Evolutionary conservation across 305 asterid genomes (phyloP), one percentile per base, ranked within the genome.

Genomic region (Withania somnifera): DNA sequence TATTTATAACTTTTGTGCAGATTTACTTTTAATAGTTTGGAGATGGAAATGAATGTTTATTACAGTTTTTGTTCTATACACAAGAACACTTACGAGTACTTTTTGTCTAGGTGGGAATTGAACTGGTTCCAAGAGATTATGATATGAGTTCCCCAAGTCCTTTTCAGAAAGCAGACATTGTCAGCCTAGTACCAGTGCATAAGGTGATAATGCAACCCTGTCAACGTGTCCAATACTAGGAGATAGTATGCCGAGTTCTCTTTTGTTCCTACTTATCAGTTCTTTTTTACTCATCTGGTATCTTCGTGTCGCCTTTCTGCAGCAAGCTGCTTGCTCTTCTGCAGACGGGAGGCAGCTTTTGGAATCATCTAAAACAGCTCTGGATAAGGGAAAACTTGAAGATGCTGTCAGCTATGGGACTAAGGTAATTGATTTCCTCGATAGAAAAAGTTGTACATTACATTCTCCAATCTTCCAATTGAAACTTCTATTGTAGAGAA

Each of bases 271-370:
- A 66, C 71, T 66, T 13, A 20, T 24, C 42, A 14, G 82, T 5
- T 24, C 56, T 66, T 26, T 51, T 42, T 68, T 57, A 82, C 9
- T 17, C 17, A 10, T n/a, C 1, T 11, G 28, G 61, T 73, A 26
- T 73, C 42, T 76, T 51, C 51, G 80, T 76, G 45, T 54, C 73
- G 82, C 71, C 83, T 84, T 81, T 80, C 56, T 87, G 86, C 91
- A 95, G 99, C 99, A 95, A 95, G 99, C 99, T 66, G 99, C 99
- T 81, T 95, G 98, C 89, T 94, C 99, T 81, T 95, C 99, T 60
- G 99, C 99, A 61, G 99, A 95, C 86, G 99, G 98, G 68, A 90
- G 99, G 47, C 99, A 95, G 86, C 98, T 95, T 81, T 88, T 95
- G 91, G 99, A 94, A 90, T 94, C 98, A 81, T 95, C 98, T 84